Evolutionary conservation across 192 early-diverging fungal species (phyloP).

Genomic region (Lobosporangium transversale): DNA sequence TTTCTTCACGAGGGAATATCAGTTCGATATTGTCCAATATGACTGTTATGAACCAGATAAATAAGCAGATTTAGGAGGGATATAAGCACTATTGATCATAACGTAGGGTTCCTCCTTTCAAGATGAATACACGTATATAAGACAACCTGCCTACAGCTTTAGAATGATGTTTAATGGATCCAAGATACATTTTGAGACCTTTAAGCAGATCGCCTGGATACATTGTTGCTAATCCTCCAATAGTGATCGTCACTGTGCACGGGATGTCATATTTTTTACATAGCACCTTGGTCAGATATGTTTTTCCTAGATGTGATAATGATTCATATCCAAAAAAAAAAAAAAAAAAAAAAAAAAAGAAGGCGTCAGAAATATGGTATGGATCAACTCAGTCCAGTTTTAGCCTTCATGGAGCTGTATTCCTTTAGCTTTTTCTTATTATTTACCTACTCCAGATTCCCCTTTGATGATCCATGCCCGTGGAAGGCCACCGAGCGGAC

Average conservation of each 20-base stretch:
- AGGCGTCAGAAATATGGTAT: no score
- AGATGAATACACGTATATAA: no score
- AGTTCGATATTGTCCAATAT: conserved; percentile 64
- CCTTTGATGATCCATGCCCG: conserved; percentile 46
- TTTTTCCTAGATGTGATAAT: conserved; percentile 27
- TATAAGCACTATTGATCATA: no score
- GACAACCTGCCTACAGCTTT: conserved; percentile 18
- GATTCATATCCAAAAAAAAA: background rate
- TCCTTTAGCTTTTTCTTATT: background rate
- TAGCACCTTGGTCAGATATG: conserved; percentile 17
- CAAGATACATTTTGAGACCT: conserved; percentile 38
- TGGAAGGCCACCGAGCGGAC: conserved; percentile 25
- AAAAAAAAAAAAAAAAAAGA: background rate
- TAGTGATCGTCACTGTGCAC: conserved; percentile 34
- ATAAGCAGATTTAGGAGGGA: no score
- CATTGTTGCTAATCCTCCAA: conserved; percentile 55
- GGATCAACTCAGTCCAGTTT: no score
- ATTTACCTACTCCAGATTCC: conserved; percentile 37
- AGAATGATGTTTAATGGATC: conserved; percentile 9
- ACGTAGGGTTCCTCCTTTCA: no score
- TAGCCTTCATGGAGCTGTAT: background rate
- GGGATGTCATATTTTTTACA: conserved; percentile 19
- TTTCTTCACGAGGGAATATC: conserved; percentile 54
- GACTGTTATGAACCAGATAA: no score
- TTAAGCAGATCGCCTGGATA: conserved; percentile 53